These are phyloP conservation scores for Candida xyloterini DNA, from an alignment of 805 yeast genomes.

Conservation along the genomic window DNA sequence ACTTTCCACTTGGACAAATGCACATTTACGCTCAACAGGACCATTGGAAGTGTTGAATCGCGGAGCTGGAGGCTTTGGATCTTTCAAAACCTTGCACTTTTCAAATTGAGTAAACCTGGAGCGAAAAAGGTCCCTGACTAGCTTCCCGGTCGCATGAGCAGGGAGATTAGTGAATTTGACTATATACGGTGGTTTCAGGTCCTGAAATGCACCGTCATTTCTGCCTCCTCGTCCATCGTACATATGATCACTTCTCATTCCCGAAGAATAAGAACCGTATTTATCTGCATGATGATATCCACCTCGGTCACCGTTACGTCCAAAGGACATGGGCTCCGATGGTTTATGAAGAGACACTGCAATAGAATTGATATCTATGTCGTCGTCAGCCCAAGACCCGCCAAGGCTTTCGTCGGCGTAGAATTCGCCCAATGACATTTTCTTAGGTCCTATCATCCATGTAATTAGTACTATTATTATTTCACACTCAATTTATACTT, in stretches of 20 bases:
- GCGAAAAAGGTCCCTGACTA: constrained; percentile 57
- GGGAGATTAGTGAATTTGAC: constrained; percentile 63
- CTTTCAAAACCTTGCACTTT: constrained; percentile 54
- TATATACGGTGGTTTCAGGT: constrained; percentile 56
- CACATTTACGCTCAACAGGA: constrained; percentile 49
- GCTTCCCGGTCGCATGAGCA: constrained; percentile 45
- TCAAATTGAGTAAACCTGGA: constrained; percentile 58
- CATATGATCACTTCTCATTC: constrained; percentile 5
- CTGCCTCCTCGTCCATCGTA: constrained; percentile 15
- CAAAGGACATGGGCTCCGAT: constrained; percentile 7
- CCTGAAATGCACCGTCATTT: constrained; percentile 7
- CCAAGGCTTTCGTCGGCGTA: constrained; percentile 44
- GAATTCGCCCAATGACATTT: constrained; percentile 46
- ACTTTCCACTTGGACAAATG: constrained; percentile 57
- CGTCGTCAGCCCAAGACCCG: constrained; percentile 70
- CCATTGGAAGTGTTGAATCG: constrained; percentile 43
- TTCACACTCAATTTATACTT: neutral
- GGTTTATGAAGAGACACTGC: constrained; percentile 39
- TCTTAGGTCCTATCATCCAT: constrained; percentile 30
- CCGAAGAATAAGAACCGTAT: constrained; percentile 6
- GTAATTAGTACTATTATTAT: constrained; percentile 5
- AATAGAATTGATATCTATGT: constrained; percentile 60
- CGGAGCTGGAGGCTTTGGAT: constrained; percentile 30
- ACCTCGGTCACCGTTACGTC: constrained; percentile 8
- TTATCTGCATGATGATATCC: constrained; percentile 4